These are phyloP conservation scores for Phaeotremella skinneri DNA, from an alignment of 768 basidiomycete species.

Conservation along the genomic window DNA sequence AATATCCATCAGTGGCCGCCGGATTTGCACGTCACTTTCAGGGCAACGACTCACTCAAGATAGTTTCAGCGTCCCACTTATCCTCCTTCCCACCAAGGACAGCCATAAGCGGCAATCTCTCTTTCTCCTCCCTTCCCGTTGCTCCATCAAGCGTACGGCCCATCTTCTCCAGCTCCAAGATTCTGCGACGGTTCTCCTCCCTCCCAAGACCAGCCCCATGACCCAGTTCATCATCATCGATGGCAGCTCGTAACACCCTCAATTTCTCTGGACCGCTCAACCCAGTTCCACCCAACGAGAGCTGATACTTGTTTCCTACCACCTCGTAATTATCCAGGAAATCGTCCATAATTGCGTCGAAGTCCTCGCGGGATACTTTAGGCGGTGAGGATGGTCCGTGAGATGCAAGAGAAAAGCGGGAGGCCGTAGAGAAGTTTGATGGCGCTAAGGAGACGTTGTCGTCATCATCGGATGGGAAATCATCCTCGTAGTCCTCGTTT, in stretches of 20 bases:
- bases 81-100: constrained; percentile 63
- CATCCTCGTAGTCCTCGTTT: constrained; percentile 55
- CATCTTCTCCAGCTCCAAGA: constrained; percentile 53
- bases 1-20: neutral
- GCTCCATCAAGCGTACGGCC: constrained; percentile 58
- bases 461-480: constrained; percentile 35
- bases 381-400: constrained; percentile 21
- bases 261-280: constrained; percentile 74
- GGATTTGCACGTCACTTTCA: neutral
- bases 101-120: constrained; percentile 54
- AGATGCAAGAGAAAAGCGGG: constrained; percentile 53
- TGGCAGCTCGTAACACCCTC: constrained; percentile 69
- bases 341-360: constrained; percentile 85
- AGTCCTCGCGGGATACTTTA: constrained; percentile 68
- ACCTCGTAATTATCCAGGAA: constrained; percentile 91
- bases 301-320: constrained; percentile 75
- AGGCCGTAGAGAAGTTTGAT: constrained; percentile 20
- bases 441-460: constrained; percentile 48
- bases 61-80: constrained; percentile 93
- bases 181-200: constrained; percentile 44
- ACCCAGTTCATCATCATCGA: constrained; percentile 53
- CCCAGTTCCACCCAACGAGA: constrained; percentile 62
- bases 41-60: constrained; percentile 67
- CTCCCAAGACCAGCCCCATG: constrained; percentile 13
- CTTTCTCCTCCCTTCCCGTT: constrained; percentile 47